phyloP scores from a whole-genome alignment of 768 basidiomycete species.

The Ramaria rubella region DNA sequence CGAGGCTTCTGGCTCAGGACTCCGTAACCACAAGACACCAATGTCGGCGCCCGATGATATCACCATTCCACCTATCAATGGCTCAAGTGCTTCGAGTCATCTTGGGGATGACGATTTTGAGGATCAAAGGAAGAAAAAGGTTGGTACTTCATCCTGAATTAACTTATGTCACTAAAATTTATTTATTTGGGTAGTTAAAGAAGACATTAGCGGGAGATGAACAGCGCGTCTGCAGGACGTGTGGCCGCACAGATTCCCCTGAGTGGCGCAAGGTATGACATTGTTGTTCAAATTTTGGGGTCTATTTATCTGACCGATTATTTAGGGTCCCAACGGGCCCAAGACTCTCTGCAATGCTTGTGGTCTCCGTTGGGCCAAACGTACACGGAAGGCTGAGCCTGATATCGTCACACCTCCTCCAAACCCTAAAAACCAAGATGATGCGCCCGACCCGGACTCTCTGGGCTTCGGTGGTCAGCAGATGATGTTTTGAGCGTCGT shows the following conservation, averaged over 20 bases:
- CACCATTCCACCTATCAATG: conserved; percentile 23
- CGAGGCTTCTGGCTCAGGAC: not conserved
- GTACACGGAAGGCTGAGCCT: conserved; percentile 37
- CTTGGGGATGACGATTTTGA: conserved; percentile 36
- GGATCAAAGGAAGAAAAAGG: conserved; percentile 60
- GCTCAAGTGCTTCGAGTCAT: conserved; percentile 2
- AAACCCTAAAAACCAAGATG: not conserved
- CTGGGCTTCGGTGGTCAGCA: not conserved
- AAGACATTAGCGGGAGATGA: conserved; percentile 44
- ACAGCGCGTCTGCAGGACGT: conserved; percentile 84
- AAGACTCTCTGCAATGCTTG: conserved; percentile 99
- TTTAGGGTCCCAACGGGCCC: conserved; percentile 79
- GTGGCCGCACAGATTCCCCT: conserved; percentile 91
- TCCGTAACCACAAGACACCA: conserved; percentile 20
- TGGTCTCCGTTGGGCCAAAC: conserved; percentile 89
- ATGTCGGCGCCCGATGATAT: conserved; percentile 20
- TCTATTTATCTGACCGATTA: not conserved
- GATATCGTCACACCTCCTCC: not conserved
- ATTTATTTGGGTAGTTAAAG: conserved; percentile 30
- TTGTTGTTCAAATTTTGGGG: not conserved
- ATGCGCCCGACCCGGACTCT: not conserved
- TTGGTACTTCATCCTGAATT: conserved; percentile 28
- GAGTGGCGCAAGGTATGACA: conserved; percentile 90
- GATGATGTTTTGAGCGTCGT: conserved; percentile 2
- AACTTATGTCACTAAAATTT: not conserved